Evolutionary conservation across 495 filamentous ascomycete species (phyloP), one percentile per base, ranked within the genome.

Genomic region (Hyaloscypha bicolor): DNA sequence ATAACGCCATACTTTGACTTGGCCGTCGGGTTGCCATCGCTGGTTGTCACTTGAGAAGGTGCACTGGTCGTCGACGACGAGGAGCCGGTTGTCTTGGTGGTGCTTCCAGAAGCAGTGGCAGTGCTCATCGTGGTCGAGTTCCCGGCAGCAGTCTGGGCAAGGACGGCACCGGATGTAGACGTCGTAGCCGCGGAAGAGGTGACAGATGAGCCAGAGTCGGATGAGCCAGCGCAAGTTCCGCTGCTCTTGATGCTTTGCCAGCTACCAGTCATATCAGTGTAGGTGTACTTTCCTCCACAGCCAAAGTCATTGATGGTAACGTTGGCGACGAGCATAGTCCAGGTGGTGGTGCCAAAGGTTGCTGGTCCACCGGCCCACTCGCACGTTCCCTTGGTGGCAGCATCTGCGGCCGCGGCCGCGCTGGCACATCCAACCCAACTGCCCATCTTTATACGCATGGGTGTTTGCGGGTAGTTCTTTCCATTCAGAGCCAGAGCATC

Each of bases 271-370:
- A 80, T 84, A 75, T 93, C 92, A 58, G 84, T 81, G 75, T 97
- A 99, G 22, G 76, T 81, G 80, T 99, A 99, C 1, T 84, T 87
- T 32, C 62, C 67, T 37, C 94, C 95, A 12, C 92, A 96, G 29
- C 92, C 96, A 80, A 97, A 97, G 79, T 99, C 95, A 52, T 87
- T 87, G 58, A 94, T 86, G 53, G 85, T 85, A 62, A 97, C 80
- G 32, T 82, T 88, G 77, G 92, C 88, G 69, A 97, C 85, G 60
- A 86, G 79, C 95, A 98, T 98, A 57, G 83, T 86, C 81, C 88
- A 98, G 0, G 95, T 94, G 2, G 91, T 95, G 62, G 83, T 68
- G 59, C 84, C 83, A 75, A 93, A 97, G 76, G 94, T 87, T 25
- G 90, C 94, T 39, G 82, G 82, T 37, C 95, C 95, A 42, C 88